phyloP scores from a whole-genome alignment of 2,329 filamentous ascomycete species.

The Talaromyces sp. region DNA sequence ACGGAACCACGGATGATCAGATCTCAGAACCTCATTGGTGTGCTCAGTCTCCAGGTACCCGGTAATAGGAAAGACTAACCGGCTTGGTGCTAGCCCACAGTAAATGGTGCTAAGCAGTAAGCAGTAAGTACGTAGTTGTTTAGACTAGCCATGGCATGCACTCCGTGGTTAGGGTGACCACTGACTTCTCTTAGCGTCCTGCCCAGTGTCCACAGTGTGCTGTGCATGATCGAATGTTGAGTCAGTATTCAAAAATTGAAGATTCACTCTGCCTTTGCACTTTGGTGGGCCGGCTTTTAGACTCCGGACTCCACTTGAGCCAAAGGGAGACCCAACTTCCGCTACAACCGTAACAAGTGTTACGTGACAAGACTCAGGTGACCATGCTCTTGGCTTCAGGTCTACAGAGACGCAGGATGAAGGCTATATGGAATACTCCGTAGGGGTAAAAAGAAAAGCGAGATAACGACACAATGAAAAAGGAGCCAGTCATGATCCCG shows the following conservation, averaged over 20 bases:
- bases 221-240: not conserved
- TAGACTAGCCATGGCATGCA: not conserved
- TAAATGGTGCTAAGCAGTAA: not conserved
- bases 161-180: not conserved
- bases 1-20: not conserved
- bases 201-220: not conserved
- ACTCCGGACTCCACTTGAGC: not conserved
- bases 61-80: not conserved
- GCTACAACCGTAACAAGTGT: not conserved
- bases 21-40: not conserved
- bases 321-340: not conserved
- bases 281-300: not conserved
- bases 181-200: not conserved
- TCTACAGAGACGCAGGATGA: not conserved
- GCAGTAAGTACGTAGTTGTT: not conserved
- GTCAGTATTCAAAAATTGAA: not conserved
- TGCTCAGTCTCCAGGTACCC: not conserved
- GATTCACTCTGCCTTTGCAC: not conserved
- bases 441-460: not conserved
- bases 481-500: not conserved
- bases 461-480: not conserved
- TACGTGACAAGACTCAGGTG: not conserved
- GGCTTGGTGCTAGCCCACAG: not conserved
- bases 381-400: not conserved
- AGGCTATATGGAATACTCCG: too few species aligned